phyloP scores from a whole-genome alignment of 2,329 filamentous ascomycete species.

The Sodiomyces alkalinus region DNA sequence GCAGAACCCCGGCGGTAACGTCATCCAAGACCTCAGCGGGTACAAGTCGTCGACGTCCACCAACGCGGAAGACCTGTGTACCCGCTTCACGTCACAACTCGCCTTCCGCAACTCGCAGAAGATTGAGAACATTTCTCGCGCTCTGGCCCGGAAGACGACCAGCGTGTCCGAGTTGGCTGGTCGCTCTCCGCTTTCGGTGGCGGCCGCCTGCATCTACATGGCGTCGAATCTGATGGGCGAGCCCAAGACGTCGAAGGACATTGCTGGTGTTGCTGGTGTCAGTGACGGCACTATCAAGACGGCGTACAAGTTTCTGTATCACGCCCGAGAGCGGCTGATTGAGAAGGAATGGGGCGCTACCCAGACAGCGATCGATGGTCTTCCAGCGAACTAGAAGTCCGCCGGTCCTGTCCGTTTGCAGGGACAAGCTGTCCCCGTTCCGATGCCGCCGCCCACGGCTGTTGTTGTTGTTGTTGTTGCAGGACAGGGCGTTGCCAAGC shows the following conservation, averaged over 20 bases:
- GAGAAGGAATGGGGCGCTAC: slow-evolving; percentile 59
- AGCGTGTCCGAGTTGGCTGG: slow-evolving; percentile 72
- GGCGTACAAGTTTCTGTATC: slow-evolving; percentile 80
- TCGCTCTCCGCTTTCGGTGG: slow-evolving; percentile 84
- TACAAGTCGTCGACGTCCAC: slow-evolving; percentile 66
- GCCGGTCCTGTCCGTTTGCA: neutral
- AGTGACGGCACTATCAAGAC: slow-evolving; percentile 96
- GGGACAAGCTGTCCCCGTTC: no score
- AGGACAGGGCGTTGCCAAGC: no score
- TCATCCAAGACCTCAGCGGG: slow-evolving; percentile 43
- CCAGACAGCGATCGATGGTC: slow-evolving; percentile 53
- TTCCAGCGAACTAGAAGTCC: slow-evolving; percentile 32
- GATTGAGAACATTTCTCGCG: slow-evolving; percentile 66
- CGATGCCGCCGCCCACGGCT: no score
- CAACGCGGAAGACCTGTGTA: slow-evolving; percentile 69
- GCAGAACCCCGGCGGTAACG: slow-evolving; percentile 36
- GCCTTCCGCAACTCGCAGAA: slow-evolving; percentile 54
- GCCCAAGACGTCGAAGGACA: slow-evolving; percentile 68
- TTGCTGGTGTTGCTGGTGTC: slow-evolving; percentile 70
- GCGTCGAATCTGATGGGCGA: slow-evolving; percentile 76
- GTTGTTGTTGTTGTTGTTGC: no score
- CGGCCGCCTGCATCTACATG: slow-evolving; percentile 94
- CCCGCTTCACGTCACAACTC: slow-evolving; percentile 78
- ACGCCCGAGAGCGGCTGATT: slow-evolving; percentile 58
- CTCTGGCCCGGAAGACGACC: slow-evolving; percentile 63